phyloP scores from a whole-genome alignment of 805 yeast genomes.

The Starmerella apis region DNA sequence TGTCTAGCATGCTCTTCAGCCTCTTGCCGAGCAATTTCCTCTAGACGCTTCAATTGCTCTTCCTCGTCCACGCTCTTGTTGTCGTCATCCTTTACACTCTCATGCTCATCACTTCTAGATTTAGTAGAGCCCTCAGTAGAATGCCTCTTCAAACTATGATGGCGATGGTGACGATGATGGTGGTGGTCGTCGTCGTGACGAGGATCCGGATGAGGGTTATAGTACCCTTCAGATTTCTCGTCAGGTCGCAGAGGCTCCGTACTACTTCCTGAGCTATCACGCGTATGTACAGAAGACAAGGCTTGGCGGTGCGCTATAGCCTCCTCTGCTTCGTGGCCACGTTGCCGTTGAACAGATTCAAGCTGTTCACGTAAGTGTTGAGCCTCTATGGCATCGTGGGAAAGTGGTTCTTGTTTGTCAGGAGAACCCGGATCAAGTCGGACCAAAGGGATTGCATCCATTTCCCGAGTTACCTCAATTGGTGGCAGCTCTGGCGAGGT shows the following conservation, averaged over 20 bases:
- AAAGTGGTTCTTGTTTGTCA: background rate
- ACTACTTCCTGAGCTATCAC: constrained; percentile 2
- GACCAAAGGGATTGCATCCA: constrained; percentile 15
- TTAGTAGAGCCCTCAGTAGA: background rate
- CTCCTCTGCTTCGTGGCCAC: constrained; percentile 5
- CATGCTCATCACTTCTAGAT: background rate
- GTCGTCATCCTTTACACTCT: background rate
- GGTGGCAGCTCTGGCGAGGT: constrained; percentile 8
- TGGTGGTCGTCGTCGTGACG: background rate
- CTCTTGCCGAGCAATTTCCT: constrained; percentile 18
- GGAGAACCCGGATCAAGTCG: constrained; percentile 5
- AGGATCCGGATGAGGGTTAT: no score
- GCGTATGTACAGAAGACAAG: background rate
- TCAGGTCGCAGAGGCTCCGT: background rate
- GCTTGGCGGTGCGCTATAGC: constrained; percentile 3
- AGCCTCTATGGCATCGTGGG: constrained; percentile 4
- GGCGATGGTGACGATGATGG: background rate
- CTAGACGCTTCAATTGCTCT: constrained; percentile 15
- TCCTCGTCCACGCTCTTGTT: constrained; percentile 14
- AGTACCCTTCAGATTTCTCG: background rate
- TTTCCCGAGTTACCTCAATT: constrained; percentile 10
- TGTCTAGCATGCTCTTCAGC: constrained; percentile 25
- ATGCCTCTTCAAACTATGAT: background rate
- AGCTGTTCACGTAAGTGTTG: background rate
- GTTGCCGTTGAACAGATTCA: constrained; percentile 2